Base-by-base conservation (phyloP, 208 protist genomes). In the Crithidia bombi region DNA sequence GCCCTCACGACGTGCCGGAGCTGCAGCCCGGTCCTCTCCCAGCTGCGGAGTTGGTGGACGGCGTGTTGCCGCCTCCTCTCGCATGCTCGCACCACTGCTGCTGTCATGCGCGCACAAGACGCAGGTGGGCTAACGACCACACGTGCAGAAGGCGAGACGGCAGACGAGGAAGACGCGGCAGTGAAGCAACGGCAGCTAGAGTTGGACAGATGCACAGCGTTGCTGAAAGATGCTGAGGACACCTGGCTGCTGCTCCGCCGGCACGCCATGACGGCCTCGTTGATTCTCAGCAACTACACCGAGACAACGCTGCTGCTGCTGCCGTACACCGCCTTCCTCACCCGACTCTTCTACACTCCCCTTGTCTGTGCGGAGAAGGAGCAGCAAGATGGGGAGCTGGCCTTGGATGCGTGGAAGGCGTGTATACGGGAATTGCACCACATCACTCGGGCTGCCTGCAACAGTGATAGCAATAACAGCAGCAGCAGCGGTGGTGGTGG, bases 341-440 rank as follows among this genome's bases (percentile, higher is more conserved):
- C 62, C 3, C 2, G 21, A 5, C 7, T 69, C 23, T 79, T 79
- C 21, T 73, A 57, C 41, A 19, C 58, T 5, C 2, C 39, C 3
- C 15, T 19, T 21, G 30, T 11, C 23, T 11, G 14, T 14, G 38
- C 11, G 15, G 21, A 57, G 38, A 3, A 38, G 5, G 52, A 33
- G 23, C 25, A 55, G 7, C 33, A 36, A n/a, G 28, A 32, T 14
- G 52, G 5, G 15, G 51, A 19, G 25, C 19, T 33, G 35, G 38
- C 61, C 12, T 19, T 43, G 35, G 38, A 70, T 14, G 43, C 46
- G 32, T 70, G 63, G 71, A 76, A 65, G 46, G 21, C 55, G 12
- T 76, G 71, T 21, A 25, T 76, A 25, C 54, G 63, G 6, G 71
- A 69, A 11, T 0, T 76, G 44, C 71, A 70, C 46, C 52, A 54